These are phyloP conservation scores for Trypanosoma conorhini DNA, from an alignment of 208 protist genomes.

Conservation along the genomic window DNA sequence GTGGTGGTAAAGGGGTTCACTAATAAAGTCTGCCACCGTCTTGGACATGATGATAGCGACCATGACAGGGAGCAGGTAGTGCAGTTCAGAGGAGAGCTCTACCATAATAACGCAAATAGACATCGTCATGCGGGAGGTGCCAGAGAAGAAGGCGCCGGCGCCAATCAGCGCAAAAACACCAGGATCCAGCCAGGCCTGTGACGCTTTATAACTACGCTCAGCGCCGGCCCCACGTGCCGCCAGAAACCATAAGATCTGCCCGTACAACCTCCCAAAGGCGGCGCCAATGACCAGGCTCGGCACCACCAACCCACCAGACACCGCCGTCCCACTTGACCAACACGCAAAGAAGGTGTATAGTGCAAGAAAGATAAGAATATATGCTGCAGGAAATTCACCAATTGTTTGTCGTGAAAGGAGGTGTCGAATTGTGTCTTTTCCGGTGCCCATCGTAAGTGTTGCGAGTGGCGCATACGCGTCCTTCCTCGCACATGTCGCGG, in stretches of 20 bases:
- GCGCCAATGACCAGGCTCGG: conserved; percentile 92
- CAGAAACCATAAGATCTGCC: conserved; percentile 71
- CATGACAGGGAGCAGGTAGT: conserved; percentile 95
- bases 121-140: conserved; percentile 92
- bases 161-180: conserved; percentile 94
- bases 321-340: conserved; percentile 62
- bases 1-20: conserved; percentile 91
- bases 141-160: conserved; percentile 89
- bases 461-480: conserved; percentile 77
- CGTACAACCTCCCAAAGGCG: conserved; percentile 81
- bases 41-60: conserved; percentile 92
- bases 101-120: conserved; percentile 96
- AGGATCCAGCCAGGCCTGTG: conserved; percentile 85
- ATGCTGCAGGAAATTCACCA: conserved; percentile 58
- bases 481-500: conserved; percentile 50
- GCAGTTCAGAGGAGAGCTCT: conserved; percentile 92
- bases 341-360: conserved; percentile 85
- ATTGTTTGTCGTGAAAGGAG: conserved; percentile 88
- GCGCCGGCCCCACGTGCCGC: conserved; percentile 26
- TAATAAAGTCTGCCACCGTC: conserved; percentile 85
- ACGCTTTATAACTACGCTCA: conserved; percentile 50
- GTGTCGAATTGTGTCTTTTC: conserved; percentile 86
- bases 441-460: conserved; percentile 82
- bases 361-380: conserved; percentile 77
- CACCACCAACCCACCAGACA: conserved; percentile 91